Base-by-base conservation (phyloP, 352 stramenopile genomes). In the Pythium graminicola region DNA sequence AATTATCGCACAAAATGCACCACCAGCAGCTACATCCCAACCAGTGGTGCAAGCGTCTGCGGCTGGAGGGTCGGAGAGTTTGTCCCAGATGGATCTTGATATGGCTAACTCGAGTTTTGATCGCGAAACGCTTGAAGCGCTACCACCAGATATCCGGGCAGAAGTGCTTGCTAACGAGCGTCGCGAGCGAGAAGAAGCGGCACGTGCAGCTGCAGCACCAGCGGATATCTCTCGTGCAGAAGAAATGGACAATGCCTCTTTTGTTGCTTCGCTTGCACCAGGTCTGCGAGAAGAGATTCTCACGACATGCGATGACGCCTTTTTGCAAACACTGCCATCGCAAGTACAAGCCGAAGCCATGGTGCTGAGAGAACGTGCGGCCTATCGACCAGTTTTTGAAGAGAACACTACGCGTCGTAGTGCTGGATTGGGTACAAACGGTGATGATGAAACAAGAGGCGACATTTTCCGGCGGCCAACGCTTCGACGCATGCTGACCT, bases 221-320 rank as follows among this genome's bases (percentile, higher is more conserved):
- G 79, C 89, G 13, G 96, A 99, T 69, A 94, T 95, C 6, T 96
- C 93, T 14, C 90, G 94, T 39, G 96, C 95, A 19, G 85, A 98
- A 72, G 95, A 99, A 44, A 99, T 99, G 95, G 96, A 99, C 67
- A 98, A 98, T 70, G 95, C 94, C 26, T 98, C 91, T 9, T 98
- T 99, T 70, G 77, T 99, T 8, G 95, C 95, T 5, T 99, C 96
- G 3, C 57, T 99, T 7, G 81, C 91, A 5, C 93, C 95, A 16
- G 95, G 98, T 44, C 66, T 99, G 20, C 82, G 96, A 27, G 77
- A 97, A 64, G 96, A 99, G 60, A 97, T 99, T 41, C 74, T 99
- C 19, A 67, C 98, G 13, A 98, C 92, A 17, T 97, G 94, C 28
- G 95, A 99, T 39, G 89, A 98, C 43, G 72, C 85, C 3, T 98